Base-by-base conservation (phyloP, 208 protist genomes). In the Trypanosomatidae sp. region DNA sequence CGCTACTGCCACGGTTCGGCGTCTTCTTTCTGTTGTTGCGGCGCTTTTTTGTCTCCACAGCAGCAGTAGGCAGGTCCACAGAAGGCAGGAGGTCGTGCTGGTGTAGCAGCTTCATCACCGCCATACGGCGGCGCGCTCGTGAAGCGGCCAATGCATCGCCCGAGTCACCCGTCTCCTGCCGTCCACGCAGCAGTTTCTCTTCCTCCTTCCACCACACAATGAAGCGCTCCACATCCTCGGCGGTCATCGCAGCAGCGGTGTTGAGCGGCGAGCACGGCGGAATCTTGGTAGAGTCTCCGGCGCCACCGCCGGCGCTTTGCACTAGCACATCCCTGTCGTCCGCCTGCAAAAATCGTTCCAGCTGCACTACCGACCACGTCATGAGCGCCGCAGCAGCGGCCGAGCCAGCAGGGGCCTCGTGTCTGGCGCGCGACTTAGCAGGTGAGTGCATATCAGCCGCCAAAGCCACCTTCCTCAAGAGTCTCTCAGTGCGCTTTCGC, bases 151-250 rank as follows among this genome's bases (percentile, higher is more conserved):
- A 5, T 25, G 28, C 33, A 17, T 59, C 49, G 33, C 28, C 46
- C 19, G 25, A 39, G 33, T 12, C 39, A 19, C 22, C 19, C 60
- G 1, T 19, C 60, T 68, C 39, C 36, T 66, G 36, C 9, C 50
- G 43, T 52, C 22, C 62, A 49, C 65, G 70, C 60, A 68, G 73
- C 66, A 74, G 47, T 44, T 39, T 56, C 62, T 76, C 79, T 62
- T 86, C 76, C 50, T 80, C 72, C 73, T 81, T 72, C 74, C 82
- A 84, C 69, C 70, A 72, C 65, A 83, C 55, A 15, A 90, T 69
- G 53, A 85, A 79, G 41, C 75, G 79, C 30, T 71, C 80, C 62
- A 88, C 70, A 4, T 73, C 80, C 1, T 71, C 74, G 15, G 75
- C 74, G 22, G 69, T 75, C 64, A 80, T 49, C 66, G 66, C 46